phyloP scores from a whole-genome alignment of 2,329 filamentous ascomycete species.

The Aspergillus oerlinghausenensis region DNA sequence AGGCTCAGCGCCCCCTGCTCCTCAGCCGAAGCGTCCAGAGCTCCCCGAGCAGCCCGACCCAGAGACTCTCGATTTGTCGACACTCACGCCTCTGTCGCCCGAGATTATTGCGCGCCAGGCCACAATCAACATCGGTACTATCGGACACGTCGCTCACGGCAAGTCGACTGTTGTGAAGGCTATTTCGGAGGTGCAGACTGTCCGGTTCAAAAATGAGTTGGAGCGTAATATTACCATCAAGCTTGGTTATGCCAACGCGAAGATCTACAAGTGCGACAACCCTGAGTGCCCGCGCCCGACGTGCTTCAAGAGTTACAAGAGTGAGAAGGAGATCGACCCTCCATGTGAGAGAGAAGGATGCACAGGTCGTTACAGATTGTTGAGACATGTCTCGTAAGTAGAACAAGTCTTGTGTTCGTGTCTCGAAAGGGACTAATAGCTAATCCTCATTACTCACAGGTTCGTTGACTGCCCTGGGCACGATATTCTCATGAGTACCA shows the following conservation, averaged over 20 bases:
- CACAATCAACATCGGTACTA: conserved; percentile 98
- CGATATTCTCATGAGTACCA: conserved; percentile 99
- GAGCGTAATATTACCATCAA: conserved; percentile 99
- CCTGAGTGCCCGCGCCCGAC: conserved; percentile 83
- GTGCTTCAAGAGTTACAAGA: conserved; percentile 96
- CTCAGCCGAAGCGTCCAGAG: conserved; percentile 57
- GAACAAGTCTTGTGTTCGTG: not conserved
- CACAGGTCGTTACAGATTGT: conserved; percentile 75
- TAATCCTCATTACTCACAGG: conserved; percentile 41
- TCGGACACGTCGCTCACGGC: conserved; percentile 97
- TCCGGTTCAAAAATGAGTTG: conserved; percentile 99
- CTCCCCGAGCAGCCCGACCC: conserved; percentile 92
- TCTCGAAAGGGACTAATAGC: not conserved
- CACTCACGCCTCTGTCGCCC: conserved; percentile 78
- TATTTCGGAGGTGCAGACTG: conserved; percentile 97
- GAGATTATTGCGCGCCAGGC: conserved; percentile 98
- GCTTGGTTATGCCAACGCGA: conserved; percentile 97
- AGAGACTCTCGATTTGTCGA: conserved; percentile 76
- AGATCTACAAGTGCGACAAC: conserved; percentile 99
- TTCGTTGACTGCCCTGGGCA: conserved; percentile 99
- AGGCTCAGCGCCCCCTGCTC: conserved; percentile 44
- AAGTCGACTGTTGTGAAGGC: conserved; percentile 99
- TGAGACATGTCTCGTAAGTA: conserved; percentile 87
- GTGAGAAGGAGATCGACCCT: conserved; percentile 97
- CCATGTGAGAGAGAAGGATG: conserved; percentile 94